Evolutionary conservation across 352 stramenopile species (phyloP), one percentile per base, ranked within the genome.

Genomic region (Pythium phragmitis): DNA sequence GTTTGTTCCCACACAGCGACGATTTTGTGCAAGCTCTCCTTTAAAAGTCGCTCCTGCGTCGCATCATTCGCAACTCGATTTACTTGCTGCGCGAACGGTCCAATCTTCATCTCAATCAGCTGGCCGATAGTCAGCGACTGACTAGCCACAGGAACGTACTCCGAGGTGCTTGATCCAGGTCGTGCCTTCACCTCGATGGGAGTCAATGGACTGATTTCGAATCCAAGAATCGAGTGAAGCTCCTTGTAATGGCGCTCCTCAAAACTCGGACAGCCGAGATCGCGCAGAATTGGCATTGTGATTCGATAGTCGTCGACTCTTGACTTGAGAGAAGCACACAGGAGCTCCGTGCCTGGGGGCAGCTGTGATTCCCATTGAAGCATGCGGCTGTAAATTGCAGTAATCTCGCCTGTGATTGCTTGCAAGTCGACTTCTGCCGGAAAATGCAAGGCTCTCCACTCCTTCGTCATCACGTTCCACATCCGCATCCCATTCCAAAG

Each of bases 11-110:
- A 98, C 2, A 94, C 60, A 0, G 49, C 55, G 5, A 84, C 74
- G 21, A 98, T 89, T 63, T 97, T 98, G 4, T 80, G 74, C n/a
- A 98, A 86, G 72, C 88, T 91, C 54, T 94, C 86, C 49, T 98
- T 96, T 23, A 98, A 62, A 12, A 91, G 60, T 11, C 71, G 70
- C 63, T 98, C 92, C 54, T 98, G 92, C 11, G 78, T 85, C 19
- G 92, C 89, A 45, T 94, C 88, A 16, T 82, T 96, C 21, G 92
- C 79, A 34, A 97, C 89, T 19, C 75, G 75, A 36, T 84, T 88
- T 41, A 98, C 92, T 57, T 95, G 80, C 30, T 80, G 54, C 7
- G 80, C 74, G 61, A 87, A 94, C 4, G 82, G 76, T 6, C 74
- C 80, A 14, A 97, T 72, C 17, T 88, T 72, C 83, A 93, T 93